Evolutionary conservation across 148 eudicot species (phyloP), one percentile per base, ranked within the genome.

Genomic region (Nyssa sinensis): DNA sequence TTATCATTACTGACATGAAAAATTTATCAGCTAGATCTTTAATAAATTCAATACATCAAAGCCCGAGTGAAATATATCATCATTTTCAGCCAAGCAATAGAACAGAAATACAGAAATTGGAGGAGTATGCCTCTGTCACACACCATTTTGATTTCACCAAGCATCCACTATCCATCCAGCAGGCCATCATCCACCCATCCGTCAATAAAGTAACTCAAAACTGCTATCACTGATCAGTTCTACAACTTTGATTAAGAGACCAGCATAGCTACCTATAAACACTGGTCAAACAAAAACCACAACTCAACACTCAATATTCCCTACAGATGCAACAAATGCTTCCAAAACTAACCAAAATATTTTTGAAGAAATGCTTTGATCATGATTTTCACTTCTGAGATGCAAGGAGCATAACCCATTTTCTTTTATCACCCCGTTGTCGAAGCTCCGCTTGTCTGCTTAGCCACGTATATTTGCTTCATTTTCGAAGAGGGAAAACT

Each of bases 391-490:
- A 21, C 57, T 60, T 29, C 7, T 16, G 67, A 62, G 10, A 41
- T n/a, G 29, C 58, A 55, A 17, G n/a, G n/a, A n/a, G n/a, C n/a
- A 55, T 5, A 19, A n/a, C 59, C 4, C 25, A 11, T 58, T 35
- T 60, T 10, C 7, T 62, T 65, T 31, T 57, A 66, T 81, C 79
- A 87, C 60, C 74, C 72, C 28, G 62, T 68, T 60, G 80, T 55
- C 53, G 89, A 83, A 70, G 79, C 70, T 71, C 84, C 93, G 35
- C 74, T 70, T 0, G 77, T 67, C 82, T 89, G 99, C 80, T 95
- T 95, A 51, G 98, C 90, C 70, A 95, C 99, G 69, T 95, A 95
- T 47, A 95, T 82, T 78, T 95, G 99, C 78, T 90, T 95, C 69
- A 92, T 79, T 74, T 93, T 95, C 24, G 90, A 51, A 17, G 81